Base-by-base conservation (phyloP, 306 rosid genomes). In the Trifolium dubium region DNA sequence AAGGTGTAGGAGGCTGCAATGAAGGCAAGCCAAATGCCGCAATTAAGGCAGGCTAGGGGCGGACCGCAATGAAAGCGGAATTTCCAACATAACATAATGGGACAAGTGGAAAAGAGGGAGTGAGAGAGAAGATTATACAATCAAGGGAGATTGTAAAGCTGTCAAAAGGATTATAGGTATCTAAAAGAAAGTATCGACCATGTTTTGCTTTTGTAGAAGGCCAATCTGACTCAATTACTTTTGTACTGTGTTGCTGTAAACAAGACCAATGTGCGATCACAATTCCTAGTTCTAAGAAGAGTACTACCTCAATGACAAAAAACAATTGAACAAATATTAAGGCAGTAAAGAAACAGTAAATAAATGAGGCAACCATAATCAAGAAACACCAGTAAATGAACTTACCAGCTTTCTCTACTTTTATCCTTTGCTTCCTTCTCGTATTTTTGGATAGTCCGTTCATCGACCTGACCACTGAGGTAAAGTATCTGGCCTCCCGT, bases 381-480 rank as follows among this genome's bases (percentile, higher is more conserved):
- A 86, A 64, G 37, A 77, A 66, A 55, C 8, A 55, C 34, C 13
- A 49, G 40, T 43, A 66, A 81, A 83, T 30, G 58, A 60, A 55
- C 97, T 85, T 72, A 95, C 99, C 99, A 95, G 82, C 99, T 95
- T 81, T 95, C 99, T 82, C 99, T 87, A 83, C 97, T 92, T 81
- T 95, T 95, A 14, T 95, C 99, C 86, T 95, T 92, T 5, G 99
- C 99, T 90, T 95, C 99, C 68, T 87, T 92, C 82, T 95, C 99
- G 9, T 95, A 95, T 79, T 92, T 95, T 77, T 92, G 98, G 83
- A 95, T 95, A 8, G 99, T 95, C 28, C 98, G 88, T 40, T 95
- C 99, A 77, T 95, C 99, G 68, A 95, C 99, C 81, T 90, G 96
- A 62, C 97, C 89, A 81, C 98, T 95, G 55, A 95, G 97, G 86